Evolutionary conservation across 805 yeast genomes (phyloP).

Genomic region (Saccharomycopsis sp.): DNA sequence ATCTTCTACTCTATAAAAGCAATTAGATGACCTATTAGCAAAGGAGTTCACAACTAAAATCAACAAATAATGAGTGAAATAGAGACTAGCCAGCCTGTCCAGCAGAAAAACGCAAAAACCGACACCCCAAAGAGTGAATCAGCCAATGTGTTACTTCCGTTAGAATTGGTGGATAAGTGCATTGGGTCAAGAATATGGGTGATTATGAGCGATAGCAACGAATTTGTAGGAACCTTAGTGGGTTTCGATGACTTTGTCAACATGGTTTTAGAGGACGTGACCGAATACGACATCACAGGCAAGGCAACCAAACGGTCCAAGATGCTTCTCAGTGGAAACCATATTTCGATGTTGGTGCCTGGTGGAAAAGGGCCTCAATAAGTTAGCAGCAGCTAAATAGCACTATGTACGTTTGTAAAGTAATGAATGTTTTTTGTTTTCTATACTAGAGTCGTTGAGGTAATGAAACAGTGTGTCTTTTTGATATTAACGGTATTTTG

Average conservation of each 20-base stretch:
- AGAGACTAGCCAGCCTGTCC: neutral
- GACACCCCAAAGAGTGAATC: conserved; percentile 19
- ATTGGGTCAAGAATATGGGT: conserved; percentile 78
- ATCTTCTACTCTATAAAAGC: too few relatives aligned
- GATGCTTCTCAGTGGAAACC: conserved; percentile 67
- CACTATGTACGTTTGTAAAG: neutral
- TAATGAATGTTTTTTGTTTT: neutral
- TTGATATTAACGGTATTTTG: too few relatives aligned
- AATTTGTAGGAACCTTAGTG: conserved; percentile 79
- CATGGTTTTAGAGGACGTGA: conserved; percentile 78
- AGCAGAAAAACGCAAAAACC: neutral
- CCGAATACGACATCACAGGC: conserved; percentile 46
- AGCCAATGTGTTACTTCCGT: conserved; percentile 43
- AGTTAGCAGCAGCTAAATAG: too few relatives aligned
- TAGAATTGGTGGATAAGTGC: conserved; percentile 83
- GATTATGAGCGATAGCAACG: conserved; percentile 52
- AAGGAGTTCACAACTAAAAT: neutral
- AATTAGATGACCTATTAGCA: too few relatives aligned
- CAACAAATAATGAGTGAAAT: neutral
- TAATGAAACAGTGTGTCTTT: too few relatives aligned
- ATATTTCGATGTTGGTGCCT: conserved; percentile 50
- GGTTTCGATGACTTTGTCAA: conserved; percentile 97
- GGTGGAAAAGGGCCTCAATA: conserved; percentile 12
- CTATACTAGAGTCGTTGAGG: too few relatives aligned
- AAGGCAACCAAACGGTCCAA: conserved; percentile 42